These are phyloP conservation scores for Prillingera fragicola DNA, from an alignment of 1,284 basidiomycete species.

Conservation along the genomic window DNA sequence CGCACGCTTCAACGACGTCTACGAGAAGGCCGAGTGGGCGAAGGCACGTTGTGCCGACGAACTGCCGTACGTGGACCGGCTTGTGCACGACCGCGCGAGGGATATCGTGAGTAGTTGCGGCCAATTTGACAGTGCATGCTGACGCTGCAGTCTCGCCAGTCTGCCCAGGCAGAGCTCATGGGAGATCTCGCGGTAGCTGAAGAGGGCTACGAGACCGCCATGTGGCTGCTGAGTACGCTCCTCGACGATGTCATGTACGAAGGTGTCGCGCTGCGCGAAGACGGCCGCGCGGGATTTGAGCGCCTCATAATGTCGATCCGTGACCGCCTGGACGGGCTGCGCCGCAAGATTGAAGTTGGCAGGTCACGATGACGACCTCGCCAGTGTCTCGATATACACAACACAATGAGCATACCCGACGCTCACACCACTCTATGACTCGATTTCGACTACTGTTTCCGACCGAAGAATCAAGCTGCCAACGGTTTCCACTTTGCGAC, in stretches of 20 bases:
- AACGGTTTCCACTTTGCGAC: too few species aligned
- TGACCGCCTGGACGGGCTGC: slow-evolving; percentile 18
- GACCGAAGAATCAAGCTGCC: too few species aligned
- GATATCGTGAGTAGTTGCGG: slow-evolving; percentile 54
- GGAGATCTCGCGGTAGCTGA: slow-evolving; percentile 74
- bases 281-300: slow-evolving; percentile 72
- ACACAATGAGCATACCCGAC: too few species aligned
- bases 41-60: slow-evolving; percentile 51
- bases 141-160: slow-evolving; percentile 89
- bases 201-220: slow-evolving; percentile 85
- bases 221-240: slow-evolving; percentile 85
- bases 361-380: too few species aligned
- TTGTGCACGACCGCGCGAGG: slow-evolving; percentile 55
- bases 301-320: slow-evolving; percentile 50
- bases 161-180: slow-evolving; percentile 82
- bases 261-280: slow-evolving; percentile 74
- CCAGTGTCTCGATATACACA: too few species aligned
- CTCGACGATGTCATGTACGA: slow-evolving; percentile 84
- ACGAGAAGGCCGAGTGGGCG: slow-evolving; percentile 56
- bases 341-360: slow-evolving; percentile 13
- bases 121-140: slow-evolving; percentile 61
- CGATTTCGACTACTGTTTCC: too few species aligned
- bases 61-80: slow-evolving; percentile 52
- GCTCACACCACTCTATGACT: too few species aligned
- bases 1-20: slow-evolving; percentile 55